Conservation (phyloP, 176 grass and related monocot genomes). For the Saccharum officinarum region DNA sequence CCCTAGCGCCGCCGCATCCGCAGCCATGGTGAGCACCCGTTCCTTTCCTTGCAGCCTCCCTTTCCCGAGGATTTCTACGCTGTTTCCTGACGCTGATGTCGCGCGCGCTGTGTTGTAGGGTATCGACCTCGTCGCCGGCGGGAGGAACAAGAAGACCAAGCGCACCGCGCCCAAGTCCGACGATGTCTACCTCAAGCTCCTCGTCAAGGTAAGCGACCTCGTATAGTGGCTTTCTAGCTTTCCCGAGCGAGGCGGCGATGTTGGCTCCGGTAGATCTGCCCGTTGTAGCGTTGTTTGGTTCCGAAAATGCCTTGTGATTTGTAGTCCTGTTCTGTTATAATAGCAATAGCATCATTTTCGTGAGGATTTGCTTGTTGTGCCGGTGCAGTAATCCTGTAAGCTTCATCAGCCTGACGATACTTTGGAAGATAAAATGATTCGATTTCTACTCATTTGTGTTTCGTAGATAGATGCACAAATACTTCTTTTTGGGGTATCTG, state of each 20-base stretch:
- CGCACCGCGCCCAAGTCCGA: slow-evolving; percentile 66
- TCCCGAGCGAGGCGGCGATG: neutral
- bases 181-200: slow-evolving; percentile 78
- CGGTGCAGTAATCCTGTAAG: neutral
- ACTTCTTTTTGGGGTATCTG: neutral
- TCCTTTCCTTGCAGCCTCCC: neutral
- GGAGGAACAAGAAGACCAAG: slow-evolving; percentile 74
- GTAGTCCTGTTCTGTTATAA: neutral
- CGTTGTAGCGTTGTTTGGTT: neutral
- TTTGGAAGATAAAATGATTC: neutral
- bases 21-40: neutral
- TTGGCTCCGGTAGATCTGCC: neutral
- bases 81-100: neutral
- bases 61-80: no score
- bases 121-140: slow-evolving; percentile 75
- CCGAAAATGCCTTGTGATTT: neutral
- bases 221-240: neutral
- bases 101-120: slow-evolving; percentile 14
- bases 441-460: neutral
- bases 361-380: neutral
- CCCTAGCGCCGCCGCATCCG: slow-evolving; percentile 34
- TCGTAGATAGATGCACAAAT: neutral
- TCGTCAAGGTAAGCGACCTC: slow-evolving; percentile 54
- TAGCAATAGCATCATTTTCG: neutral
- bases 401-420: neutral